A percentile compares a stretch with the other conserved stretches of the same genome.
These are phyloP conservation scores for Ceratobasidium sp. DNA, from an alignment of 1,284 basidiomycete genomes.

Conservation along the genomic window DNA sequence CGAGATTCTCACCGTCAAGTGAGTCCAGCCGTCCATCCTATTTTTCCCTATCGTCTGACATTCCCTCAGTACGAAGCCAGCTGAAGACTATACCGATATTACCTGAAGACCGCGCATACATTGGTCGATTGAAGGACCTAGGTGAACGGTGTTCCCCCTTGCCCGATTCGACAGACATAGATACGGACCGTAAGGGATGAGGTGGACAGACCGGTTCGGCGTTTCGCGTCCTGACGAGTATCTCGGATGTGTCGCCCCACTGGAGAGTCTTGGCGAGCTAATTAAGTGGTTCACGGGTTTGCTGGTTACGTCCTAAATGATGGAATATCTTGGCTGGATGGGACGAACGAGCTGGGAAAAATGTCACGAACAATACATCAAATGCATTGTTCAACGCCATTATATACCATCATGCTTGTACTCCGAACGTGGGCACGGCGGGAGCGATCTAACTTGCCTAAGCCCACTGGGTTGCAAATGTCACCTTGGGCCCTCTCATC, in stretches of 20 bases:
- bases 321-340: too few species aligned
- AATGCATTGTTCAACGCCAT: too few species aligned
- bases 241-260: constrained; percentile 69
- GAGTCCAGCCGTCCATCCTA: not conserved
- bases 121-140: constrained; percentile 72
- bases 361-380: too few species aligned
- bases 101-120: constrained; percentile 69
- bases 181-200: constrained; percentile 72
- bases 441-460: too few species aligned
- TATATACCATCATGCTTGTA: too few species aligned
- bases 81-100: constrained; percentile 64
- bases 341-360: too few species aligned
- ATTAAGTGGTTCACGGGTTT: constrained; percentile 67
- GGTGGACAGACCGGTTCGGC: constrained; percentile 69
- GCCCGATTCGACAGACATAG: constrained; percentile 61
- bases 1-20: constrained; percentile 67
- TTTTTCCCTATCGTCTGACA: constrained; percentile 54
- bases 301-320: constrained; percentile 47
- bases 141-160: constrained; percentile 63
- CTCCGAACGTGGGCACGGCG: too few species aligned
- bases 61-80: too few species aligned
- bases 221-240: constrained; percentile 83
- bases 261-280: constrained; percentile 64
- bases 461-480: too few species aligned
- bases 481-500: too few species aligned